These are phyloP conservation scores for Coprinopsis marcescibilis DNA, from an alignment of 768 basidiomycete genomes.

Conservation along the genomic window DNA sequence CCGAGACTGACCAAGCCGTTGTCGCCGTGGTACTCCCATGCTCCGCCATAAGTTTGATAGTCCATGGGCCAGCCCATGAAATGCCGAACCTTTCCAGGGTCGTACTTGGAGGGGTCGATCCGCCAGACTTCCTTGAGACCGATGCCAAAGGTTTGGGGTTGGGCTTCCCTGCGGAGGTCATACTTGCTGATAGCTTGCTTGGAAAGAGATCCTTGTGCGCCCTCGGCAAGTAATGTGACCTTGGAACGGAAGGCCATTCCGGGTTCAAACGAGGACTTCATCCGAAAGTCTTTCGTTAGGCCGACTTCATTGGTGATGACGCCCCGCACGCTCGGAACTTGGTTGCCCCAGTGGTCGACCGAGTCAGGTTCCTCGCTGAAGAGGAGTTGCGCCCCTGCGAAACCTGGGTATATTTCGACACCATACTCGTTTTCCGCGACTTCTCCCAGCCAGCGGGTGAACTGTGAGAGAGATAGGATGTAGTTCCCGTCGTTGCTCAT, in stretches of 20 bases:
- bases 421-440: slow-evolving; percentile 77
- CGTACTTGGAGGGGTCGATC: slow-evolving; percentile 56
- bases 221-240: slow-evolving; percentile 89
- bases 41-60: slow-evolving; percentile 81
- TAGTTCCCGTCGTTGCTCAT: slow-evolving; percentile 95
- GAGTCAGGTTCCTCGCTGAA: slow-evolving; percentile 50
- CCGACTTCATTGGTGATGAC: slow-evolving; percentile 94
- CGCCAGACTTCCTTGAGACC: slow-evolving; percentile 98
- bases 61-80: slow-evolving; percentile 93
- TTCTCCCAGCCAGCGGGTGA: slow-evolving; percentile 83
- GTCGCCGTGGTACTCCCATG: slow-evolving; percentile 95
- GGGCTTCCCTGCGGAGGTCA: slow-evolving; percentile 57
- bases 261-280: slow-evolving; percentile 88
- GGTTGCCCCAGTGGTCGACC: slow-evolving; percentile 31
- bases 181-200: slow-evolving; percentile 76
- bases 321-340: slow-evolving; percentile 58
- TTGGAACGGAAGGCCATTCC: slow-evolving; percentile 95
- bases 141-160: slow-evolving; percentile 93
- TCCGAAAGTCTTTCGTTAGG: slow-evolving; percentile 64
- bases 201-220: slow-evolving; percentile 87
- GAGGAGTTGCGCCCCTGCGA: slow-evolving; percentile 84
- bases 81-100: slow-evolving; percentile 82
- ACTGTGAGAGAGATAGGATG: slow-evolving; percentile 81
- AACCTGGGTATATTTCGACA: slow-evolving; percentile 95
- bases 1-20: slow-evolving; percentile 87